A percentile compares a stretch with the other conserved stretches of the same genome.
These are phyloP conservation scores for Purpureocillium takamizusanense DNA, from an alignment of 2,329 filamentous ascomycete genomes.

Conservation along the genomic window DNA sequence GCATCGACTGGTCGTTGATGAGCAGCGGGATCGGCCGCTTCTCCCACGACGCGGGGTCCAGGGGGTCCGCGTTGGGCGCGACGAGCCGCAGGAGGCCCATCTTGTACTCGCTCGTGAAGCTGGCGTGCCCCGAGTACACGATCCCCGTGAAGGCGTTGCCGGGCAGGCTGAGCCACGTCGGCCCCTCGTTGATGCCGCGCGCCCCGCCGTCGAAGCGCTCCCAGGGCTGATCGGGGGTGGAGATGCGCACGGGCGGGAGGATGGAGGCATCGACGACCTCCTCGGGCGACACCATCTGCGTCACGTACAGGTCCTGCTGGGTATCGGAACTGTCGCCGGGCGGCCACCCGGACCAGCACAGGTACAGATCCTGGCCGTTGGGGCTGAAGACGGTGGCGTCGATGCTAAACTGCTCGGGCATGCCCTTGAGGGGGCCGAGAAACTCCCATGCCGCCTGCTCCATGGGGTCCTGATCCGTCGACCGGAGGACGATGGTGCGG, in stretches of 20 bases:
- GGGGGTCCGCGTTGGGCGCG: conserved; percentile 3
- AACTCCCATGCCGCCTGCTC: conserved; percentile 6
- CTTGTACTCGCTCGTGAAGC: conserved; percentile 9
- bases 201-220: conserved; percentile 5
- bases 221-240: conserved; percentile 4
- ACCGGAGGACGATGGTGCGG: conserved; percentile 5
- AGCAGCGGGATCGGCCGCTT: conserved; percentile 6
- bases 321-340: conserved; percentile 6
- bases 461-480: conserved; percentile 5
- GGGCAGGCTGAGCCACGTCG: conserved; percentile 7
- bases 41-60: conserved; percentile 6
- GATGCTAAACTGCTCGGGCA: conserved; percentile 8
- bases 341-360: conserved; percentile 9
- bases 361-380: conserved; percentile 8
- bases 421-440: conserved; percentile 7
- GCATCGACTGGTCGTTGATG: conserved; percentile 5
- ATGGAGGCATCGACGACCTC: conserved; percentile 1
- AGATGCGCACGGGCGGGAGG: conserved; percentile 2
- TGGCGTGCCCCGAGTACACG: conserved; percentile 8
- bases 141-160: conserved; percentile 5
- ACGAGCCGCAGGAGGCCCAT: conserved; percentile 4
- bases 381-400: conserved; percentile 9
- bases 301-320: conserved; percentile 7
- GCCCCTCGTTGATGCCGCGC: conserved; percentile 8
- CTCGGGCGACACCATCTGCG: conserved; percentile 4